Evolutionary conservation across 139 green algal species (phyloP), one percentile per base, ranked within the genome.

Genomic region (Spirogloea muscicola): DNA sequence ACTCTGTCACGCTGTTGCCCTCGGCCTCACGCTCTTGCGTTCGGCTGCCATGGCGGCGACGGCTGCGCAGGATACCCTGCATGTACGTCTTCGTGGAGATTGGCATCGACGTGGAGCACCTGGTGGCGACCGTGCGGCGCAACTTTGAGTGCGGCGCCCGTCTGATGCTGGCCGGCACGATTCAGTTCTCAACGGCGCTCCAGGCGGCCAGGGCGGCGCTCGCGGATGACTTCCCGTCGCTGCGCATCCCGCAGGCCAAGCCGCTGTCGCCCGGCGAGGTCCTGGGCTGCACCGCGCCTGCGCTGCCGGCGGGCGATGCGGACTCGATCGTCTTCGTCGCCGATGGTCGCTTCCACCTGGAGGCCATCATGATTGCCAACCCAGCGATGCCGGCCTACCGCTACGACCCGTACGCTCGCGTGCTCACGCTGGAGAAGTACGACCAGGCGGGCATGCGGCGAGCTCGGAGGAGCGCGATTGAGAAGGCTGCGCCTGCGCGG

Each of bases 341-440:
- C 10, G 83, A 87, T 61, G 94, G 94, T 0, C 81, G 94, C 2
- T 99, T 99, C 68, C 95, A 99, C 73, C 70, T 99, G 42, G 95
- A 99, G 81, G 93, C 95, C 7, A 92, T 98, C 33, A 98, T 99
- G 94, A 98, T 99, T 62, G 95, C 94, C 40, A 99, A 99, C 80
- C 95, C 94, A 4, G 42, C 48, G 42, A 65, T 98, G 0, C 88
- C 91, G 21, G 91, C 93, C 1, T 99, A 88, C 78, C 49, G 90
- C 46, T 98, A 98, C 71, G 94, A 98, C 79, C 94, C 94, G 0
- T 98, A 97, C 76, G 82, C 65, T 29, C 70, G 88, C 2, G 46
- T 86, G 38, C 77, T 99, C 25, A 95, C 86, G 1, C 18, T 69
- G 1, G 95, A 99, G 80, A 36, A 81, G 1, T 99, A 98, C 82